Evolutionary conservation across 768 basidiomycete genomes (phyloP), one percentile per base, ranked within the genome.

Genomic region (Phaffia tasmanica): DNA sequence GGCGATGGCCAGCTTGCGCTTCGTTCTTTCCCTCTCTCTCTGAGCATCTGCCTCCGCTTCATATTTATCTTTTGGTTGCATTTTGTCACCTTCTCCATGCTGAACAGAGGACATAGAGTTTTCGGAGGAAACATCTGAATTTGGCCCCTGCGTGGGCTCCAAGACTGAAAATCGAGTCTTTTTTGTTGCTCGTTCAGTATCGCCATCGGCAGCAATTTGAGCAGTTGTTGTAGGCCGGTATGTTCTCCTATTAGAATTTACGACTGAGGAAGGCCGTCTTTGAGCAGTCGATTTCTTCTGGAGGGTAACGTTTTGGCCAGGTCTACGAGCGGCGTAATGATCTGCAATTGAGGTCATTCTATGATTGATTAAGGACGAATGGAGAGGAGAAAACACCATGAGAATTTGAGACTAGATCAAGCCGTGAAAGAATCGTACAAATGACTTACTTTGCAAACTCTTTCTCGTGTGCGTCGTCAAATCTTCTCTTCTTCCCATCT

Each of bases 401-500:
- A 55, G 29, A 59, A 46, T 19, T 15, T 3, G 21, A 3, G 47
- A 11, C 48, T 18, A 18, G 5, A 15, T 1, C 23, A 50, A n/a
- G 42, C 6, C 2, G 25, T 53, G 35, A 15, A 16, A 4, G 5
- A 23, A 50, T 21, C 27, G 16, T 47, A 30, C 32, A 48, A 30
- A 46, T 21, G 53, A 62, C 60, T 29, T 35, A 67, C 66, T 67
- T 67, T n/a, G 66, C 25, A 46, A 67, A 67, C 48, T 67, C 66
- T 62, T 63, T 67, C 30, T 67, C 66, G 48, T 67, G 66, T 1
- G 58, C 54, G 21, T 67, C 66, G n/a, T 67, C 66, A 18, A 62
- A 67, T 50, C 66, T 25, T 35, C 66, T 56, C 66, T 67, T 67
- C 48, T 57, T 62, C 23, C 29, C n/a, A 25, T 55, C 32, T 46